Percentiles rank a stretch among this genome's conserved stretches.
Conservation (phyloP, 2,329 filamentous ascomycete genomes). For the Endothia cerciana region DNA sequence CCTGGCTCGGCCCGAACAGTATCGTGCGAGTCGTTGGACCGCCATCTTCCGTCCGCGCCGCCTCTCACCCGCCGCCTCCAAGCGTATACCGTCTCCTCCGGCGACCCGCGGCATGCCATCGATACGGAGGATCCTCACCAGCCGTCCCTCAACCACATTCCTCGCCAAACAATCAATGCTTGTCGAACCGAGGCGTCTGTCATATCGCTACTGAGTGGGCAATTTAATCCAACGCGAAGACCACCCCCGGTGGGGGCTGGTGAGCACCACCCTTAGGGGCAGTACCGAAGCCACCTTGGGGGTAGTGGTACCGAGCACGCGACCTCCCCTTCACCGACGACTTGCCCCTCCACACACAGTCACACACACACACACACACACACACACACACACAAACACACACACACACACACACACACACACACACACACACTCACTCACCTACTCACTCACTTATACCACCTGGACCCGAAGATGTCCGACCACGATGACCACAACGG, state of each 20-base stretch:
- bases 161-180: constrained; percentile 15
- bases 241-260: constrained; percentile 26
- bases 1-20: neutral
- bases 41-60: constrained; percentile 4
- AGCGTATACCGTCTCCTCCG: constrained; percentile 12
- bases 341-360: constrained; percentile 3
- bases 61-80: constrained; percentile 17
- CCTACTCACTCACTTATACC: no score
- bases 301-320: constrained; percentile 21
- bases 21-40: neutral
- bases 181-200: constrained; percentile 2
- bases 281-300: constrained; percentile 3
- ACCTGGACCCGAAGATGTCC: constrained; percentile 22
- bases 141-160: constrained; percentile 16
- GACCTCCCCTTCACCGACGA: constrained; percentile 7
- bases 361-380: neutral
- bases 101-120: constrained; percentile 21
- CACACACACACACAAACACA: neutral
- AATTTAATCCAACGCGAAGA: constrained; percentile 9
- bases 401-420: neutral
- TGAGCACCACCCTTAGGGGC: constrained; percentile 6
- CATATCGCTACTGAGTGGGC: constrained; percentile 12
- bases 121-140: constrained; percentile 8
- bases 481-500: constrained; percentile 29
- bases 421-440: neutral